Base-by-base conservation (phyloP, 2,329 filamentous ascomycete species). In the Endoconidiophora laricicola region DNA sequence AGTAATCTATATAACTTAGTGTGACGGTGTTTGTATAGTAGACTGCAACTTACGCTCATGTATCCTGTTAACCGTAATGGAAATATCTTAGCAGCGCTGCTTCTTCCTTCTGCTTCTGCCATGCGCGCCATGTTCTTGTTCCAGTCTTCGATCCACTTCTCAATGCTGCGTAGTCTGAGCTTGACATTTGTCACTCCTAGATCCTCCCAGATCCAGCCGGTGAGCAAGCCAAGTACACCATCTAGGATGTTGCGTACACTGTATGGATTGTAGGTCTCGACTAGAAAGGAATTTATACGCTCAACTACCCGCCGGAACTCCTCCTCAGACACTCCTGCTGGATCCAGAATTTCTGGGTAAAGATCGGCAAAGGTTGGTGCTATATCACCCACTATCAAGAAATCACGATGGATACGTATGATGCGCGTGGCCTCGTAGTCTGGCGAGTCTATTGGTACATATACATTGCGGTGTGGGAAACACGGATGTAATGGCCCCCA, bases 401-500 rank as follows among this genome's bases (percentile, higher is more conserved):
- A 98, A 64, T 98, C 91, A 40, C 91, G 76, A 52, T 81, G 80
- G 55, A 98, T 82, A 14, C 91, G 81, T 59, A 98, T 95, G 56
- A 98, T 84, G 51, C 90, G 81, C 2, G 91, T 98, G 5, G 72
- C 78, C 43, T 72, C 65, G 60, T 86, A 86, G 56, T 93, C 78
- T 12, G 76, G 71, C 6, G 86, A 93, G 51, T 79, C 71, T 9
- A 84, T 61, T 0, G 88, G 80, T 4, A 95, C 90, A 63, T 98
- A 88, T 0, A 88, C 84, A 60, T 96, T 96, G 38, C 86, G 69
- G 60, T 96, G 91, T 45, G 91, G 91, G 61, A 81, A 96, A 63
- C 91, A 98, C 3, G 91, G 90, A 62, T 98, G 91, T 39, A 83
- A 79, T 12, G 88, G 87, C 0, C 91, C 90, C 91, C 91, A 98